phyloP scores from a whole-genome alignment of 2,329 filamentous ascomycete species.

The Hortaea sp. region DNA sequence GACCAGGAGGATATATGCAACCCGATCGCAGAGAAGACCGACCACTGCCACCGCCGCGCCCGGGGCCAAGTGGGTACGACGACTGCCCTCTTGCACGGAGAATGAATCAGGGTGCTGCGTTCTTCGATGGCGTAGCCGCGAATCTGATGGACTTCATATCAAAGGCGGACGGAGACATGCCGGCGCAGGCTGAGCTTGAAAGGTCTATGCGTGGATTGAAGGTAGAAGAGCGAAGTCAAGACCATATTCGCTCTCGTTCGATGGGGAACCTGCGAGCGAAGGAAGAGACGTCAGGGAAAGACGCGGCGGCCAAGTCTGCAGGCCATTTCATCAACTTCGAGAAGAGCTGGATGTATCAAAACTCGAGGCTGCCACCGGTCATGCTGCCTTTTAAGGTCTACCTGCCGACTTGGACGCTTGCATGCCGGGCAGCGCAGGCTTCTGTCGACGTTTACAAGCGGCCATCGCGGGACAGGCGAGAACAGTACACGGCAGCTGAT shows the following conservation, averaged over 20 bases:
- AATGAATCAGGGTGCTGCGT: constrained; percentile 29
- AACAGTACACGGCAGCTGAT: constrained; percentile 61
- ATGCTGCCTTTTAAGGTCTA: constrained; percentile 61
- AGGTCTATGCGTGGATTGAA: constrained; percentile 21
- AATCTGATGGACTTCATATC: constrained; percentile 61
- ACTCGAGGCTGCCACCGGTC: constrained; percentile 60
- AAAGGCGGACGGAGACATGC: constrained; percentile 57
- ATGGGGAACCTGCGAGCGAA: not conserved
- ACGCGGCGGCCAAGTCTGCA: not conserved
- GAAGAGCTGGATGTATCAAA: constrained; percentile 70
- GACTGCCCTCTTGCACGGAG: constrained; percentile 2
- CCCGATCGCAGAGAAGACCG: not conserved
- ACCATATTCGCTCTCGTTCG: not conserved
- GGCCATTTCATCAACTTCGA: constrained; percentile 16
- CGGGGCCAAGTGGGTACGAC: not conserved
- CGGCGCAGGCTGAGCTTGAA: constrained; percentile 43
- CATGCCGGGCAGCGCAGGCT: constrained; percentile 70
- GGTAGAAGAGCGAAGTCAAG: not conserved
- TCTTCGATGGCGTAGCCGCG: constrained; percentile 50
- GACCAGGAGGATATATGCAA: not conserved
- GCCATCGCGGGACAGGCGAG: constrained; percentile 51
- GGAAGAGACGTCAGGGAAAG: not conserved
- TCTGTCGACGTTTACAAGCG: constrained; percentile 64
- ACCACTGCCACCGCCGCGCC: not conserved
- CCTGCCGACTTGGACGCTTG: constrained; percentile 63